Evolutionary conservation across 176 grass and related monocot genomes (phyloP).

Genomic region (Rhynchospora breviuscula): DNA sequence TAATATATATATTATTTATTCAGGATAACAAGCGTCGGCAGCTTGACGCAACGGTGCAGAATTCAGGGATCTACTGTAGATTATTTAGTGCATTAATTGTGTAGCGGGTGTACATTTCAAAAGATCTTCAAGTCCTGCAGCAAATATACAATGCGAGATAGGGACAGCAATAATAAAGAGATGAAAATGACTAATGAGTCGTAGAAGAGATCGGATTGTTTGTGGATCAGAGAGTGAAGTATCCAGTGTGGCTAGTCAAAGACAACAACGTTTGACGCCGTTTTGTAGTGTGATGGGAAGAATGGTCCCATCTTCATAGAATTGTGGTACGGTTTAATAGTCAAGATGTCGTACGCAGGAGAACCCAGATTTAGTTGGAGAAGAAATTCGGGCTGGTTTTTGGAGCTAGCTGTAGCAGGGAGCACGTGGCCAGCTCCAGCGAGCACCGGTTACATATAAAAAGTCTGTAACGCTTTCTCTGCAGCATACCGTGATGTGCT

Average conservation of each 20-base stretch:
- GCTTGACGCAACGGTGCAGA: constrained; percentile 15
- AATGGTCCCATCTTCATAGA: not conserved
- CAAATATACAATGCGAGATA: no score
- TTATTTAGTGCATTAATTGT: not conserved
- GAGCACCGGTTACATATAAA: not conserved
- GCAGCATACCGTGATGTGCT: not conserved
- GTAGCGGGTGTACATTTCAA: not conserved
- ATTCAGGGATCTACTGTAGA: not conserved
- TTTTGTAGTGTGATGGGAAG: no score
- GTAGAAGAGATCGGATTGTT: not conserved
- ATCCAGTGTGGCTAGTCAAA: not conserved
- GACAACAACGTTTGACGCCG: not conserved
- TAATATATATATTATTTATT: not conserved
- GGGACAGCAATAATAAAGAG: not conserved
- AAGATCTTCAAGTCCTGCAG: not conserved
- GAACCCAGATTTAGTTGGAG: not conserved
- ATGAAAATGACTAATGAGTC: not conserved
- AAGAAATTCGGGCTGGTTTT: not conserved
- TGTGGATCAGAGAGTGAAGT: not conserved
- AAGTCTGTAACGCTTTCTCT: not conserved
- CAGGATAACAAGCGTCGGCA: constrained; percentile 21
- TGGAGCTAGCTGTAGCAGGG: not conserved
- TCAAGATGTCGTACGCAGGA: not conserved
- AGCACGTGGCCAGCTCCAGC: constrained; percentile 2
- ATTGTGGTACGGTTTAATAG: not conserved